phyloP scores from a whole-genome alignment of 2,329 filamentous ascomycete species.

The Aspergillus eucalypticola region DNA sequence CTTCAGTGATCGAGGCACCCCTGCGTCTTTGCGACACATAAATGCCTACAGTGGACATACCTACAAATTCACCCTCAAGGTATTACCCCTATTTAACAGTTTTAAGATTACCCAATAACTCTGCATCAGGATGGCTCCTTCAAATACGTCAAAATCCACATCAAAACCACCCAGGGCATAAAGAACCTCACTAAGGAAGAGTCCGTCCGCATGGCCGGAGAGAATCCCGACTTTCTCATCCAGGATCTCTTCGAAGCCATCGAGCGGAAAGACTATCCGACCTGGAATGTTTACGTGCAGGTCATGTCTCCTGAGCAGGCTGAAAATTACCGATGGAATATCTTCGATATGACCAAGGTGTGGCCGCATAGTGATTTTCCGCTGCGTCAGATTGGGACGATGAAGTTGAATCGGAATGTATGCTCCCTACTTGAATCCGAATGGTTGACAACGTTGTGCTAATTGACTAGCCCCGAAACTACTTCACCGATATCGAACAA shows the following conservation, averaged over 20 bases:
- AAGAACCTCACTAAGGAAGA: neutral
- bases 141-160: neutral
- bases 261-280: neutral
- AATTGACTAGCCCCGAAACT: constrained; percentile 8
- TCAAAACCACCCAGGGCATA: neutral
- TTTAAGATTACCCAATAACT: neutral
- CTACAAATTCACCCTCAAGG: neutral
- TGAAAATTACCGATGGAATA: constrained; percentile 6
- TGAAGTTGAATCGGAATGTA: constrained; percentile 18
- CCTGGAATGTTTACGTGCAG: constrained; percentile 11
- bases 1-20: constrained; percentile 14
- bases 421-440: neutral
- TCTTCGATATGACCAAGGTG: constrained; percentile 12
- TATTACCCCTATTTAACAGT: neutral
- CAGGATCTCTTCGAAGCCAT: neutral
- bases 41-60: neutral
- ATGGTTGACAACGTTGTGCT: no score
- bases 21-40: neutral
- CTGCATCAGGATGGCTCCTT: neutral
- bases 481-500: constrained; percentile 16
- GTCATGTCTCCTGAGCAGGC: constrained; percentile 13
- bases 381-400: constrained; percentile 14
- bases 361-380: neutral
- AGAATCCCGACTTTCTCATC: neutral
- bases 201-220: neutral